Percentiles rank a stretch among this genome's conserved stretches.
Evolutionary conservation across 306 rosid species (phyloP).

Genomic region (Vigna hirtella): DNA sequence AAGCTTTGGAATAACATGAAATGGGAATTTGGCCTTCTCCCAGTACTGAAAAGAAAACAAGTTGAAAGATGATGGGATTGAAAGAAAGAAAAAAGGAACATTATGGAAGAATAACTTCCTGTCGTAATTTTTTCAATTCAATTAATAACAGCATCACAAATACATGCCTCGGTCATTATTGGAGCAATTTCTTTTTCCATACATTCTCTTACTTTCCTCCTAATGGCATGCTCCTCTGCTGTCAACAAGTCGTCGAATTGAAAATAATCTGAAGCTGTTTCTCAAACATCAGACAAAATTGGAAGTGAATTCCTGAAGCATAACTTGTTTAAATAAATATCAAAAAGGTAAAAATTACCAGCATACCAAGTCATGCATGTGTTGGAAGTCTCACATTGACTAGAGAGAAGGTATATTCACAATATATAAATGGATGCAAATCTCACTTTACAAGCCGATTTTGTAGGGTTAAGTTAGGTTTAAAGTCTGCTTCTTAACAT

Average conservation of each 20-base stretch:
- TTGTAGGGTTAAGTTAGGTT: too few relatives aligned
- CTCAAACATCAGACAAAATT: slow-evolving; percentile 32
- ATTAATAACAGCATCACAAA: slow-evolving; percentile 4
- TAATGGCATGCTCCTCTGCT: slow-evolving; percentile 67
- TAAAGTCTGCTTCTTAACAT: too few relatives aligned
- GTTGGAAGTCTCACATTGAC: too few relatives aligned
- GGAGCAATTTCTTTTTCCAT: slow-evolving; percentile 86
- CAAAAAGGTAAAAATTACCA: neutral
- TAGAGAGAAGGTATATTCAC: too few relatives aligned
- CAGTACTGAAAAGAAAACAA: slow-evolving; percentile 58
- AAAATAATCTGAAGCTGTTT: slow-evolving; percentile 76
- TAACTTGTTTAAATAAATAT: neutral
- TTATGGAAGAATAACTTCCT: neutral
- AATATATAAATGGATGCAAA: too few relatives aligned
- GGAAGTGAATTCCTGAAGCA: neutral
- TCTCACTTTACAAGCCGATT: too few relatives aligned
- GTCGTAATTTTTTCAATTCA: slow-evolving; percentile 2
- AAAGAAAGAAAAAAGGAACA: neutral
- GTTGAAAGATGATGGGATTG: slow-evolving; percentile 1
- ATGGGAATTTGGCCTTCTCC: slow-evolving; percentile 93
- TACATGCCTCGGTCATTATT: slow-evolving; percentile 77
- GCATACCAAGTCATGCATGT: neutral
- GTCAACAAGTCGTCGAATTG: slow-evolving; percentile 67
- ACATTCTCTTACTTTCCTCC: slow-evolving; percentile 63
- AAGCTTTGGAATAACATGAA: slow-evolving; percentile 73